These are phyloP conservation scores for Neurospora hispaniola DNA, from an alignment of 495 filamentous ascomycete species.

Conservation along the genomic window DNA sequence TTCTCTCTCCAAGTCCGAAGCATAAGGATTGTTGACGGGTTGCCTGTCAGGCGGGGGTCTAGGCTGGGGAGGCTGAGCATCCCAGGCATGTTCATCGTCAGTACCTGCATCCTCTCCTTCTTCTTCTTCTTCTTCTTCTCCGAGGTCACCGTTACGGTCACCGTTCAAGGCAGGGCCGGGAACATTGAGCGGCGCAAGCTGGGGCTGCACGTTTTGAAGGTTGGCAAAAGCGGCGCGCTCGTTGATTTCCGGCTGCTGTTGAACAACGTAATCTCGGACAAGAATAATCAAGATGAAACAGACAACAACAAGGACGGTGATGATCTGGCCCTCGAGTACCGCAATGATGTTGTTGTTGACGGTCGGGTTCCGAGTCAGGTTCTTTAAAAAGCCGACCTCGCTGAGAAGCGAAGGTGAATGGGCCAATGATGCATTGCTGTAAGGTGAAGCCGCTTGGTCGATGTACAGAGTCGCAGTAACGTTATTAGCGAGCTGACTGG, in stretches of 20 bases:
- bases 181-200: conserved; percentile 15
- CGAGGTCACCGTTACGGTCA: neutral
- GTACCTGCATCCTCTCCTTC: conserved; percentile 7
- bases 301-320: conserved; percentile 80
- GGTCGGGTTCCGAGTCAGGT: conserved; percentile 58
- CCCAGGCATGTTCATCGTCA: conserved; percentile 10
- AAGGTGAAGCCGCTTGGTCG: conserved; percentile 4
- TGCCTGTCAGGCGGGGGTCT: neutral
- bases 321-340: conserved; percentile 82
- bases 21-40: neutral
- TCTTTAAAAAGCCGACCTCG: conserved; percentile 58
- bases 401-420: conserved; percentile 49
- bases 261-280: conserved; percentile 95
- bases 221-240: conserved; percentile 45
- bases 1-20: neutral
- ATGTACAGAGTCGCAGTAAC: neutral
- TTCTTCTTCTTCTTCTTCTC: neutral
- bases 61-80: neutral
- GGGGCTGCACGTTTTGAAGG: conserved; percentile 40
- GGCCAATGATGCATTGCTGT: neutral
- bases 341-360: conserved; percentile 76
- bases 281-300: conserved; percentile 92
- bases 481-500: neutral
- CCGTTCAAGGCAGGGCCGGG: neutral
- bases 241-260: conserved; percentile 79